These are phyloP conservation scores for Trichoderma simmonsii DNA, from an alignment of 2,329 filamentous ascomycete species.

Conservation along the genomic window DNA sequence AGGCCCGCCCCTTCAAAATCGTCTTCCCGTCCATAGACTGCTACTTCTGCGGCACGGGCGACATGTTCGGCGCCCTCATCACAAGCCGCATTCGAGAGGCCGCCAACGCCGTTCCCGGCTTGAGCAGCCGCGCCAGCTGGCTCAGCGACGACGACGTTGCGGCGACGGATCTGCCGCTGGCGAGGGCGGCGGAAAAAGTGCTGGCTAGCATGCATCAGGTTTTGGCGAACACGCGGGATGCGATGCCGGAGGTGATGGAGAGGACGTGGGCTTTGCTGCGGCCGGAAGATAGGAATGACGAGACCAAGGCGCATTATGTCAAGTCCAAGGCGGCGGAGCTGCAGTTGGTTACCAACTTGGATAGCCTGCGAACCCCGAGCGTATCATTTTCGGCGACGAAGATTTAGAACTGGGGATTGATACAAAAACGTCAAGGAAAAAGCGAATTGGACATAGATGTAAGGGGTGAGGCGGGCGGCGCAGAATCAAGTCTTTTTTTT, in stretches of 20 bases:
- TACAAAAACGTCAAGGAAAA: not conserved
- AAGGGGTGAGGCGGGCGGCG: not conserved
- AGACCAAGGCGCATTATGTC: conserved; percentile 62
- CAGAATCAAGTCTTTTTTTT: not conserved
- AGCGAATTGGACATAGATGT: not conserved
- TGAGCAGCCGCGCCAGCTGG: conserved; percentile 65
- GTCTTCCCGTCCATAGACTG: conserved; percentile 83
- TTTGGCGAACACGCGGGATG: conserved; percentile 63
- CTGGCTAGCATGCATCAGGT: conserved; percentile 90
- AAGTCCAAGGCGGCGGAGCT: conserved; percentile 86
- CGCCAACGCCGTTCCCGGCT: conserved; percentile 45
- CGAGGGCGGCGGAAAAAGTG: conserved; percentile 79
- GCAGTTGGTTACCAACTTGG: conserved; percentile 72
- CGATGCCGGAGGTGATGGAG: conserved; percentile 53
- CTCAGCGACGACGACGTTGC: conserved; percentile 68
- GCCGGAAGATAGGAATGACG: conserved; percentile 44
- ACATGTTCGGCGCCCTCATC: conserved; percentile 96
- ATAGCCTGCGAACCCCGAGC: conserved; percentile 63
- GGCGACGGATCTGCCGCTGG: conserved; percentile 73
- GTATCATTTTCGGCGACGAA: conserved; percentile 59
- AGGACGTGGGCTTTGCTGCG: conserved; percentile 42
- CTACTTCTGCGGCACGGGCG: conserved; percentile 94
- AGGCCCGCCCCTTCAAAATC: conserved; percentile 82
- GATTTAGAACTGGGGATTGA: conserved; percentile 33
- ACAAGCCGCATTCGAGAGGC: conserved; percentile 86